Evolutionary conservation across 2,329 filamentous ascomycete genomes (phyloP), one percentile per base, ranked within the genome.

Genomic region (Penicillium sp.): DNA sequence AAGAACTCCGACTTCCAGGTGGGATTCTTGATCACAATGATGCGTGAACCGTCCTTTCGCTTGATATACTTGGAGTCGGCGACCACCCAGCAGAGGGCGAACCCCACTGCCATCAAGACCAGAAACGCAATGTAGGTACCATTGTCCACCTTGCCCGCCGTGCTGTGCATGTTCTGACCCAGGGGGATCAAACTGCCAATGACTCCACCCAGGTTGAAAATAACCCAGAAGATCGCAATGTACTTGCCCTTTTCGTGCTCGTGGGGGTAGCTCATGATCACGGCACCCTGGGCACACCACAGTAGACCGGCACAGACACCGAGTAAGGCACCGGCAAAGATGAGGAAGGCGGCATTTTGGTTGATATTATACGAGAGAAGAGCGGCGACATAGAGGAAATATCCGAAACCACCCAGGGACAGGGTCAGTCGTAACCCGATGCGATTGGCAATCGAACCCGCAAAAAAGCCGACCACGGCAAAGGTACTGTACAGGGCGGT

Each of bases 161-260:
- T 70, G 46, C 69, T 72, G 57, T 81, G 75, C 54, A 81, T 67
- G 47, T 80, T 81, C 59, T 80, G 74, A 14, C 74, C 78, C 6
- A 81, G 71, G 4, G 78, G 78, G 29, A 81, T 84, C 79, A 87
- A 72, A 69, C 88, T 87, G 61, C 93, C 93, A 73, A 97, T 91
- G 60, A 96, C 92, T 67, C 88, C 92, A 66, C 93, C 93, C 58
- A 93, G 76, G 76, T 96, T 96, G 83, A 96, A 97, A 69, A 97
- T 96, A 73, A 92, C 87, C 93, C 93, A 96, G 78, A 96, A 96
- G 79, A 87, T 88, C 59, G 90, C 90, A 73, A 96, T 96, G 74
- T 92, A 96, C 58, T 88, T 87, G 45, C 93, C 93, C 81, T 96
- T 96, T 62, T 86, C 85, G 33, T 85, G 75, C 77, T 96, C 93